Base-by-base conservation (phyloP, 768 basidiomycete species). In the Mycena kentingensis region DNA sequence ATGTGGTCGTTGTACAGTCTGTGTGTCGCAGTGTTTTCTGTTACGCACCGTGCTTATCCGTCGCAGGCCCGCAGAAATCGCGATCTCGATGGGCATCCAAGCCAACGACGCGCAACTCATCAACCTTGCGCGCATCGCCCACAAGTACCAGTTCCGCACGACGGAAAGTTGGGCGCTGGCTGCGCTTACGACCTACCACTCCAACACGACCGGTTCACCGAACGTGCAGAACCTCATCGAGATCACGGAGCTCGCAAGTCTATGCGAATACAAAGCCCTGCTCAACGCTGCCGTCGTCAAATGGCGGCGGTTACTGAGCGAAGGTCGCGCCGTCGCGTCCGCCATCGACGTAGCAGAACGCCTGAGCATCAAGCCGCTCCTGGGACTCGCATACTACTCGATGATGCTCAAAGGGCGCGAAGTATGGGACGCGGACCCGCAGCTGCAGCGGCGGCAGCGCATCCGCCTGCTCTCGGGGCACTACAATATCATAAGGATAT, bases 81-180 rank as follows among this genome's bases (percentile, higher is more conserved):
- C 73, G 50, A 56, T 67, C 13, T 73, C 73, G 4, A 72, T 73
- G 66, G 61, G 72, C 12, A 57, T 65, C 26, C 70, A 75, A 31
- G 69, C 71, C 28, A 73, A 76, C 54, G 70, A 71, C 50, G 61
- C 69, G 13, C 77, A 71, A 52, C 63, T 82, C 42, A 71, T 76
- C 37, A 70, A 75, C 51, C 76, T 80, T 49, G 74, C 78, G 19
- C 75, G 75, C 15, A 76, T 82, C 53, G 74, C 81, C 3, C 78
- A 83, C 67, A 83, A 82, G 51, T 83, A 83, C 61, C 76, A 80
- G 43, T 82, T 82, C 62, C 68, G 70, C 19, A 73, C 73, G 13
- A 75, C 76, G 38, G 80, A 82, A 63, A 61, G 51, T 22, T 83
- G 81, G 81, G 76, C 78, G 0, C 64, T 79, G 37, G 51, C 66